Evolutionary conservation across 306 rosid species (phyloP), one percentile per base, ranked within the genome.

Genomic region (Morella rubra): DNA sequence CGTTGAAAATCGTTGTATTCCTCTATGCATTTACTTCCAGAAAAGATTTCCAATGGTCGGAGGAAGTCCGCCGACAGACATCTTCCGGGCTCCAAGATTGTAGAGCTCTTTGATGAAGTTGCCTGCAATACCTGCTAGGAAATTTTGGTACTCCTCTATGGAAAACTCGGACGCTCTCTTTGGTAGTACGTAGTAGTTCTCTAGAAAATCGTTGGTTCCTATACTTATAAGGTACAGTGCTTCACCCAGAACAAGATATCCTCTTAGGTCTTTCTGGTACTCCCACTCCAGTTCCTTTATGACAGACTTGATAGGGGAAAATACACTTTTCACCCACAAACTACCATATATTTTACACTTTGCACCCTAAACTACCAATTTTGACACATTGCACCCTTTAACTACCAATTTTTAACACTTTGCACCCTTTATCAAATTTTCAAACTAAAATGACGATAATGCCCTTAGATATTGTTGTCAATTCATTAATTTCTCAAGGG

Each of bases 141-240:
- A 82, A 49, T 51, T 66, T 77, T 89, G 86, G 84, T 87, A 85
- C 37, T 82, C 84, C 20, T 87, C 88, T 0, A 81, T 11, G 40
- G 91, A 85, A 73, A 42, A 89, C 71, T 89, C 18, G 37, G 77
- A 73, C 0, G 86, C 74, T 53, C 91, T 80, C 27, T 75, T 7
- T 72, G 88, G 79, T 45, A 73, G 68, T 44, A 76, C 6, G 12
- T 66, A 81, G 72, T 86, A 90, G 73, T 90, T 88, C 77, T 86
- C 89, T 3, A 90, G 81, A 75, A 86, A 90, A 82, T 87, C 95
- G 61, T 90, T 90, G 44, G 91, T 87, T 73, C 94, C 91, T 58
- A 83, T 51, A 58, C 91, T 90, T 1, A 79, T 71, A 14, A 87
- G 73, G 79, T 90, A 79, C 4, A 86, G 71, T 45, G 90, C 78